Percentiles rank a stretch among this genome's conserved stretches.
Conservation (phyloP, 108 stramenopile species). For the Seminavis robusta region DNA sequence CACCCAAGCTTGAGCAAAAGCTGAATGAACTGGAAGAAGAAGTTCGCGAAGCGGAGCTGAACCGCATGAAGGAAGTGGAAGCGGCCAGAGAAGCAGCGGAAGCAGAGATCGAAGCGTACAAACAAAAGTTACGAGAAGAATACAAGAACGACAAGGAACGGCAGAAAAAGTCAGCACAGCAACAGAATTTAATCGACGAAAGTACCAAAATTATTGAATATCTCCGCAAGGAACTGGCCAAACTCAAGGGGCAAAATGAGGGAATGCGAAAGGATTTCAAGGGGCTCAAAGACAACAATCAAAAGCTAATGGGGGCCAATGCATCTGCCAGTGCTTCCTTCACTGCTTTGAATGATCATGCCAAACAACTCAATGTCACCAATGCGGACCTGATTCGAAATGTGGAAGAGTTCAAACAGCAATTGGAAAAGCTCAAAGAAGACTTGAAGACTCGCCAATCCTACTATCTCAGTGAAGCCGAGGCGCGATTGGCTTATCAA, state of each 20-base stretch:
- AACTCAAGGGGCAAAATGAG: constrained; percentile 50
- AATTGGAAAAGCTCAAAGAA: constrained; percentile 53
- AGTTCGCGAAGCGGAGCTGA: constrained; percentile 51
- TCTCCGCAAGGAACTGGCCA: constrained; percentile 59
- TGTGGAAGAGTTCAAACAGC: constrained; percentile 30
- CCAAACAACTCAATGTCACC: constrained; percentile 51
- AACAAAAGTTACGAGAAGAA: constrained; percentile 29
- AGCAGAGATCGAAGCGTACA: constrained; percentile 52
- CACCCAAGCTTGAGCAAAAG: constrained; percentile 24
- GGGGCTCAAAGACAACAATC: constrained; percentile 57
- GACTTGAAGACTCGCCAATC: constrained; percentile 66
- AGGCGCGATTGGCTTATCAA: constrained; percentile 53
- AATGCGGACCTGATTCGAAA: constrained; percentile 46
- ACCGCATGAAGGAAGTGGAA: constrained; percentile 45
- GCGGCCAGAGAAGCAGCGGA: constrained; percentile 45
- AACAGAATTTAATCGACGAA: constrained; percentile 68
- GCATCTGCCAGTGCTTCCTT: constrained; percentile 66
- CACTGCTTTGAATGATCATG: constrained; percentile 64
- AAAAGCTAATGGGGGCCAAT: constrained; percentile 68
- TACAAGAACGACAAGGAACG: constrained; percentile 8
- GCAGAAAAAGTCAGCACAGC: constrained; percentile 37
- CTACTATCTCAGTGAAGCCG: constrained; percentile 64
- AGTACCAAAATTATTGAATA: constrained; percentile 74
- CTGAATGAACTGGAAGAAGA: constrained; percentile 31
- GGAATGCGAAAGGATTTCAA: constrained; percentile 62